Evolutionary conservation across 768 basidiomycete genomes (phyloP).

Genomic region (Tubosaeta sp.): DNA sequence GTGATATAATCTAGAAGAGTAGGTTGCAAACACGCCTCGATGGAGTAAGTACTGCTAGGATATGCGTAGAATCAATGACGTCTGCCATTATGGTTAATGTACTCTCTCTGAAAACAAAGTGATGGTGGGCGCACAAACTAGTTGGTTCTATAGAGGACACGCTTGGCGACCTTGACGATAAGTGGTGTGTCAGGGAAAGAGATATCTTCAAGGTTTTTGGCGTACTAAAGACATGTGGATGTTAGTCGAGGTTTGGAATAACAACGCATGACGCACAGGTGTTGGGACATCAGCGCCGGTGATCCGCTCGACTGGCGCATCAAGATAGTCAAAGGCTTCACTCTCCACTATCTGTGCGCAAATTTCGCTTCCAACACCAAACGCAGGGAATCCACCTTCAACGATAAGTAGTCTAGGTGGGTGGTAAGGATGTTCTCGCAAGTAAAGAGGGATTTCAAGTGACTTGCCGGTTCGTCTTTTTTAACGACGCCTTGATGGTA

Average conservation of each 20-base stretch:
- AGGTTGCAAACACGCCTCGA: constrained; percentile 5
- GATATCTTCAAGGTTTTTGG: constrained; percentile 80
- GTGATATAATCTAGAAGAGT: background rate
- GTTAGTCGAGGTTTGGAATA: constrained; percentile 11
- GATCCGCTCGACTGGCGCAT: constrained; percentile 95
- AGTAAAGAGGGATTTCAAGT: background rate
- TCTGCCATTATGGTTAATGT: constrained; percentile 20
- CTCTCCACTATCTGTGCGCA: constrained; percentile 97
- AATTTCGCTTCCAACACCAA: constrained; percentile 98
- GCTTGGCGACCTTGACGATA: constrained; percentile 93
- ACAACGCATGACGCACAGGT: constrained; percentile 53
- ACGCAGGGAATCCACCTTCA: constrained; percentile 98
- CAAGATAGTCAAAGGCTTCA: constrained; percentile 97
- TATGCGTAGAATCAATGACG: constrained; percentile 3
- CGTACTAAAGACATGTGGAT: constrained; percentile 55
- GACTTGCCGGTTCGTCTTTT: constrained; percentile 92
- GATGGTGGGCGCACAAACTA: constrained; percentile 33
- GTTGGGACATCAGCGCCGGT: constrained; percentile 98
- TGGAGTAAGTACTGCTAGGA: constrained; percentile 9
- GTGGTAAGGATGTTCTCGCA: background rate
- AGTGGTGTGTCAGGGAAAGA: constrained; percentile 92
- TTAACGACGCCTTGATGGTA: constrained; percentile 94
- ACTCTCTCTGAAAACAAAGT: constrained; percentile 13
- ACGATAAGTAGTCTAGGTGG: constrained; percentile 75
- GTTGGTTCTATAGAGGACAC: constrained; percentile 86